Conservation (phyloP, 768 basidiomycete genomes). For the Gyrodon lividus region DNA sequence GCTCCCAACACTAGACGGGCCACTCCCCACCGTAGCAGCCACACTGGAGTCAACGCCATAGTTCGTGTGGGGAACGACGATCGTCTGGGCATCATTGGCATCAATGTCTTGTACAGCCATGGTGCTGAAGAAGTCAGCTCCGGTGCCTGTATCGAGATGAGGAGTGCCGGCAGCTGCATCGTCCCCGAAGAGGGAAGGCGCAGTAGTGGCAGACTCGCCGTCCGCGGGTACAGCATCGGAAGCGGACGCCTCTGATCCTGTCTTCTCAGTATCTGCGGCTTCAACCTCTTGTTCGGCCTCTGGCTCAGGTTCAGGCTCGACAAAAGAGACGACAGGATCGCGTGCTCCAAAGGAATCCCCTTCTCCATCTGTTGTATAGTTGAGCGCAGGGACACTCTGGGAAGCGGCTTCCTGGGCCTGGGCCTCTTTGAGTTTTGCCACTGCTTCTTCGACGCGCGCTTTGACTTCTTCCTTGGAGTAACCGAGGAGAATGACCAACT, state of each 20-base stretch:
- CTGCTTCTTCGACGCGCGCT: conserved; percentile 75
- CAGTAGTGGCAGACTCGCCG: conserved; percentile 81
- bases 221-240: conserved; percentile 68
- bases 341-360: conserved; percentile 48
- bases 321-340: conserved; percentile 83
- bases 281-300: conserved; percentile 32
- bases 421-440: conserved; percentile 64
- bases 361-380: conserved; percentile 38
- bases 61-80: conserved; percentile 75
- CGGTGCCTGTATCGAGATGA: conserved; percentile 50
- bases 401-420: conserved; percentile 20
- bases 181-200: conserved; percentile 85
- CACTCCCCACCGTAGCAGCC: conserved; percentile 92
- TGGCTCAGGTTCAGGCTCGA: conserved; percentile 57
- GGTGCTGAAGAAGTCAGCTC: conserved; percentile 87
- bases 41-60: conserved; percentile 86
- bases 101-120: conserved; percentile 54
- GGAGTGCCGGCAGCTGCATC: conserved; percentile 63
- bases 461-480: conserved; percentile 89
- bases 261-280: conserved; percentile 33
- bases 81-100: conserved; percentile 30
- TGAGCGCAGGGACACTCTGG: conserved; percentile 31
- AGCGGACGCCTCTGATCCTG: conserved; percentile 67
- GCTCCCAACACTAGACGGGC: conserved; percentile 78
- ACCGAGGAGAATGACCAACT: conserved; percentile 85